Evolutionary conservation across 768 basidiomycete species (phyloP).

Genomic region (Polyporus arcularius): DNA sequence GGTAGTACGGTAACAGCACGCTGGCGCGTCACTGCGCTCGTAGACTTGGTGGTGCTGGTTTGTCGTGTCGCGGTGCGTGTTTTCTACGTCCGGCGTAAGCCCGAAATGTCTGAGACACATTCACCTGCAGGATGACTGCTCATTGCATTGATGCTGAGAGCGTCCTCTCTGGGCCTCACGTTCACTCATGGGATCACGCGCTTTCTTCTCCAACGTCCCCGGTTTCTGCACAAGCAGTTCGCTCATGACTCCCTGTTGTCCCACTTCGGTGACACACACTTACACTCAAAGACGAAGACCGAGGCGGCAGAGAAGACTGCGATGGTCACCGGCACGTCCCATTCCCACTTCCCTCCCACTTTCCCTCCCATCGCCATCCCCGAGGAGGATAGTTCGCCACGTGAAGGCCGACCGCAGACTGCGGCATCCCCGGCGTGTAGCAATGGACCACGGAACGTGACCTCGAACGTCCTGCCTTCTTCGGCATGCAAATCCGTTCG

Average conservation of each 20-base stretch:
- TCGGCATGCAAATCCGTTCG: neutral
- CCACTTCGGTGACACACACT: neutral
- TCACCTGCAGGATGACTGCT: constrained; percentile 66
- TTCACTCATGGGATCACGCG: constrained; percentile 41
- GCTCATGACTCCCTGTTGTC: constrained; percentile 8
- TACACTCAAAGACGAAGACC: constrained; percentile 10
- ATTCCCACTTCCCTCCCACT: neutral
- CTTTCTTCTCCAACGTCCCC: constrained; percentile 19
- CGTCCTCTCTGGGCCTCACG: constrained; percentile 74
- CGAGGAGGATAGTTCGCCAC: neutral
- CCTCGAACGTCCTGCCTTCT: neutral
- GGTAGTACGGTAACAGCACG: constrained; percentile 4
- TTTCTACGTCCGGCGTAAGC: neutral
- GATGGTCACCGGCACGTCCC: neutral
- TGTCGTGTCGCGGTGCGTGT: constrained; percentile 23
- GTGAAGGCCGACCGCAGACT: neutral
- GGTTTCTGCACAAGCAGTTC: constrained; percentile 12
- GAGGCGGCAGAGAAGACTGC: neutral
- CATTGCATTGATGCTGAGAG: constrained; percentile 79
- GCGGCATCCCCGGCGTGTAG: neutral
- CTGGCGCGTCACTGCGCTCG: constrained; percentile 14
- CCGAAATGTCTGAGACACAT: neutral
- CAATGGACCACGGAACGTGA: neutral
- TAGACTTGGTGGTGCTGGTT: constrained; percentile 14
- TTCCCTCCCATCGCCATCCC: neutral